Evolutionary conservation across 257 asterid genomes (phyloP).

Genomic region (Mitragyna speciosa): DNA sequence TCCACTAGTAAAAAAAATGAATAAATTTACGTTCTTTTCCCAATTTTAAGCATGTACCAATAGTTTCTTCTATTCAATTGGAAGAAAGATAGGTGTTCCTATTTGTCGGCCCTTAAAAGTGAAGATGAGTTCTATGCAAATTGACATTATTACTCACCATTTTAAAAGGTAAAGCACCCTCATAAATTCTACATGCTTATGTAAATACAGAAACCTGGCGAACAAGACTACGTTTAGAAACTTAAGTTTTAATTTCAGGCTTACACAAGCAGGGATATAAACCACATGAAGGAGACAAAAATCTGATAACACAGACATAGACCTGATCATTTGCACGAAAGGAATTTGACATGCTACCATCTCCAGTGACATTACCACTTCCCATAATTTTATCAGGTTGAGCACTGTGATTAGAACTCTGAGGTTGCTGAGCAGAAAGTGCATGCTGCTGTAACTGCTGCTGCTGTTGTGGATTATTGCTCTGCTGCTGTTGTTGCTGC

Average conservation of each 20-base stretch:
- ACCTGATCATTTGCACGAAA: slow-evolving; percentile 94
- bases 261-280: background rate
- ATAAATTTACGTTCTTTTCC: background rate
- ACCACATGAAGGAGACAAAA: background rate
- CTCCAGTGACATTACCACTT: slow-evolving; percentile 63
- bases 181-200: background rate
- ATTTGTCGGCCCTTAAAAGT: background rate
- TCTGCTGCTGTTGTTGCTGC: slow-evolving; percentile 43
- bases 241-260: background rate
- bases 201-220: background rate
- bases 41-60: background rate
- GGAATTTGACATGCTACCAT: slow-evolving; percentile 87
- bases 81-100: background rate
- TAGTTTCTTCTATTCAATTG: background rate
- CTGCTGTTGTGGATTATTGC: slow-evolving; percentile 33
- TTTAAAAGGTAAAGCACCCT: background rate
- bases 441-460: slow-evolving; percentile 77
- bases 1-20: background rate
- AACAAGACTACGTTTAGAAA: background rate
- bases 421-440: slow-evolving; percentile 86
- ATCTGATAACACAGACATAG: slow-evolving; percentile 28
- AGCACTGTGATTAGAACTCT: slow-evolving; percentile 74
- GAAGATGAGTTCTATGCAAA: background rate
- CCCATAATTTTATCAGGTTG: slow-evolving; percentile 86
- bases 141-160: background rate